phyloP scores from a whole-genome alignment of 768 basidiomycete species.

The Agrocybe chaxingu region DNA sequence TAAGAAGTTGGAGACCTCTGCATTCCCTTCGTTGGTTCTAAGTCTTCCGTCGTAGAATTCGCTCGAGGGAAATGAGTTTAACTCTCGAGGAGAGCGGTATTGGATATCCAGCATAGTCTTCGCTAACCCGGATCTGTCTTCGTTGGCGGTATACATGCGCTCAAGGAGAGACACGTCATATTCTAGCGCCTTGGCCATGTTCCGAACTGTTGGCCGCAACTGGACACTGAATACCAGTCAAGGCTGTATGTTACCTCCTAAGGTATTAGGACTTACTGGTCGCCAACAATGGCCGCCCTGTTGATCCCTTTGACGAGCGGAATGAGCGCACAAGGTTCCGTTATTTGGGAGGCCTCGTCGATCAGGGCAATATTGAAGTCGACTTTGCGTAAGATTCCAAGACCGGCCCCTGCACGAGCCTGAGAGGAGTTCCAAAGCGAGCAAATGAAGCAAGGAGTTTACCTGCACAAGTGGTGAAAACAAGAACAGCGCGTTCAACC shows the following conservation, averaged over 20 bases:
- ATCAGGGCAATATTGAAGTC: conserved; percentile 63
- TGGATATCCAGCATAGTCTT: conserved; percentile 70
- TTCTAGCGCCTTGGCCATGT: conserved; percentile 53
- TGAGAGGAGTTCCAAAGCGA: neutral
- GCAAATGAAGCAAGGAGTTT: conserved; percentile 1
- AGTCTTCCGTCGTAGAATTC: conserved; percentile 62
- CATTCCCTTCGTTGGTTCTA: conserved; percentile 38
- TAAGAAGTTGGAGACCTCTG: conserved; percentile 35
- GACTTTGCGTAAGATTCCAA: conserved; percentile 52
- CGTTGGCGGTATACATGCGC: conserved; percentile 44
- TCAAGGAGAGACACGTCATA: conserved; percentile 64
- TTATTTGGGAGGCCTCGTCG: conserved; percentile 71
- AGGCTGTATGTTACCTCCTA: neutral
- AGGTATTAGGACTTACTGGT: conserved; percentile 47
- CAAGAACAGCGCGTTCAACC: conserved; percentile 51
- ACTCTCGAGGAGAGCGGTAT: conserved; percentile 58
- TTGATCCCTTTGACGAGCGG: conserved; percentile 63
- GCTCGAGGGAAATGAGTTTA: conserved; percentile 58
- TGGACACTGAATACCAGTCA: conserved; percentile 48
- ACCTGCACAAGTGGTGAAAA: conserved; percentile 68
- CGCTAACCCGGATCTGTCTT: conserved; percentile 29
- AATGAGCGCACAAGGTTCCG: conserved; percentile 62
- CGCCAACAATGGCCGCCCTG: conserved; percentile 61
- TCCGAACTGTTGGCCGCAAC: conserved; percentile 59
- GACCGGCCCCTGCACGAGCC: conserved; percentile 40